phyloP scores from a whole-genome alignment of 495 filamentous ascomycete genomes.

The Hapsidospora chrysogenum region DNA sequence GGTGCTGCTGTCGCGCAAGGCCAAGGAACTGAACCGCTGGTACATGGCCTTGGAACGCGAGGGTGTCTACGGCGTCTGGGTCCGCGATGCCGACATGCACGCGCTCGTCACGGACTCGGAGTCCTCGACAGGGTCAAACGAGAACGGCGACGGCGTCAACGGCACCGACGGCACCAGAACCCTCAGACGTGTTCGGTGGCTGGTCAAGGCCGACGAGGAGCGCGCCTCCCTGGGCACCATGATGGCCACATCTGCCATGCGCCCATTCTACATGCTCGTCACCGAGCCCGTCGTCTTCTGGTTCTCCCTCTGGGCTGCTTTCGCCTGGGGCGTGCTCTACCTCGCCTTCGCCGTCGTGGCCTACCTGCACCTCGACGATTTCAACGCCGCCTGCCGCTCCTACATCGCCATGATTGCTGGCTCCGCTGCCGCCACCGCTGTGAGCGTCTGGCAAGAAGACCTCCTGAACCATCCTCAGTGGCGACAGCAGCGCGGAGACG shows the following conservation, averaged over 20 bases:
- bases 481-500: conserved; percentile 4
- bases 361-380: conserved; percentile 55
- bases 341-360: conserved; percentile 67
- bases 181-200: conserved; percentile 59
- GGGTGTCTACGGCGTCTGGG: conserved; percentile 46
- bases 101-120: conserved; percentile 1
- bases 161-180: conserved; percentile 18
- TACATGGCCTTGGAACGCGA: conserved; percentile 53
- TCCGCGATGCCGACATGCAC: conserved; percentile 2
- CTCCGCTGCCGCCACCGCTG: conserved; percentile 45
- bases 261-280: conserved; percentile 73
- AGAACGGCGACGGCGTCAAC: conserved; percentile 1
- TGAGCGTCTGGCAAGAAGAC: conserved; percentile 59
- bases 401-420: conserved; percentile 61
- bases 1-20: conserved; percentile 68
- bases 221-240: conserved; percentile 49
- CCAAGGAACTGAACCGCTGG: conserved; percentile 56
- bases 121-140: conserved; percentile 3
- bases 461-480: conserved; percentile 25
- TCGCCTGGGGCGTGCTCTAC: conserved; percentile 83
- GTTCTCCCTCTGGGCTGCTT: conserved; percentile 82
- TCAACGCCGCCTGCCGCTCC: conserved; percentile 50
- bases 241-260: conserved; percentile 58
- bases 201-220: conserved; percentile 71
- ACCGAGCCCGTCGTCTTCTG: conserved; percentile 92